Evolutionary conservation across 495 filamentous ascomycete genomes (phyloP).

Genomic region (Paragyromitra xinjiangensis): DNA sequence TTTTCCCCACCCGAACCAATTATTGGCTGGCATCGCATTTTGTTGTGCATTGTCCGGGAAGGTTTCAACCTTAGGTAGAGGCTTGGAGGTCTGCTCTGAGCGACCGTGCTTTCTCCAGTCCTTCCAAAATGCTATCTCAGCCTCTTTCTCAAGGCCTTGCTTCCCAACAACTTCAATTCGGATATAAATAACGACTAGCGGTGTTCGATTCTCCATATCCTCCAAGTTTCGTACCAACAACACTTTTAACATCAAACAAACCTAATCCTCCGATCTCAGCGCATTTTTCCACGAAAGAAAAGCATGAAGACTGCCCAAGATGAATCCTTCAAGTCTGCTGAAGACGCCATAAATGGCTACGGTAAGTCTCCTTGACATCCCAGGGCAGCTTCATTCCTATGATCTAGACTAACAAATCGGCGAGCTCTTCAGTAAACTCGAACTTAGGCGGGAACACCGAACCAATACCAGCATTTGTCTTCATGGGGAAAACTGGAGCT

Average conservation of each 20-base stretch:
- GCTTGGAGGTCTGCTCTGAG: not conserved
- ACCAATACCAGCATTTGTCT: constrained; percentile 21
- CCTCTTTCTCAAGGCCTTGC: not conserved
- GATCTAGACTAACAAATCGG: not conserved
- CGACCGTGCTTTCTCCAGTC: not conserved
- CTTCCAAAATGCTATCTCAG: not conserved
- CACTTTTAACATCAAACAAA: not conserved
- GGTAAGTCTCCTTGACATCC: not conserved
- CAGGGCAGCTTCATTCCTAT: not conserved
- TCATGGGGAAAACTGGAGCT: constrained; percentile 43
- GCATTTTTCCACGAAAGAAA: not conserved
- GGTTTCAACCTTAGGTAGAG: not conserved
- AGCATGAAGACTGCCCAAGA: not conserved
- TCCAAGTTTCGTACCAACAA: not conserved
- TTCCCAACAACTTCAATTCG: not conserved
- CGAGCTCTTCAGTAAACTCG: constrained; percentile 7
- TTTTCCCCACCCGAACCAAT: not conserved
- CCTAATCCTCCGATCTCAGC: not conserved
- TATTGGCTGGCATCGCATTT: not conserved
- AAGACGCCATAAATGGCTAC: constrained; percentile 4
- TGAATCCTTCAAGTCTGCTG: constrained; percentile 9
- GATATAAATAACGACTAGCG: constrained; percentile 7
- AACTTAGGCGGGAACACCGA: not conserved
- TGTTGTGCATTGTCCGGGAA: not conserved
- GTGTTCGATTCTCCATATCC: not conserved